Percentiles rank a stretch among this genome's conserved stretches.
Conservation (phyloP, 306 rosid species). For the Prunus padus region DNA sequence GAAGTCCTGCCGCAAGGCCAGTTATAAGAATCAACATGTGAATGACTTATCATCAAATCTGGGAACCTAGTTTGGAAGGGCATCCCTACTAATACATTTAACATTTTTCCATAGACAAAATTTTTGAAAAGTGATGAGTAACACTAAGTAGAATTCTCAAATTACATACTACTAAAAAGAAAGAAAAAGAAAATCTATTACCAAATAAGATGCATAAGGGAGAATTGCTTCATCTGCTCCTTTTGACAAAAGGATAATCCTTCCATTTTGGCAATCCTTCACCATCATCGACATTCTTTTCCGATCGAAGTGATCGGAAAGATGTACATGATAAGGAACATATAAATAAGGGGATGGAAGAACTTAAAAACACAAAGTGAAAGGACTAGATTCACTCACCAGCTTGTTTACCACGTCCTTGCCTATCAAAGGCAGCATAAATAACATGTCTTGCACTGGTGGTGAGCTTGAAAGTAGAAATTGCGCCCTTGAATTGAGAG, state of each 20-base stretch:
- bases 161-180: neutral
- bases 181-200: conserved; percentile 24
- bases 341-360: too few species aligned
- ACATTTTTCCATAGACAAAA: neutral
- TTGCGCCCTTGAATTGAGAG: too few species aligned
- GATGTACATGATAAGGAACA: too few species aligned
- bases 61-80: neutral
- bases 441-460: too few species aligned
- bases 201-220: conserved; percentile 82
- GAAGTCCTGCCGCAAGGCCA: neutral
- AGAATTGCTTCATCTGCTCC: conserved; percentile 99
- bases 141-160: neutral
- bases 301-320: conserved; percentile 98
- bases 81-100: neutral
- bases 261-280: conserved; percentile 82
- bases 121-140: neutral
- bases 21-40: neutral
- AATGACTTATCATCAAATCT: neutral
- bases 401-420: too few species aligned
- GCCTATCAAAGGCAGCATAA: too few species aligned
- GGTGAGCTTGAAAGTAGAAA: too few species aligned
- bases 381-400: too few species aligned
- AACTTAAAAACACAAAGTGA: too few species aligned
- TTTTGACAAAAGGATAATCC: conserved; percentile 79
- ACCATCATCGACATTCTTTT: conserved; percentile 95